Conservation (phyloP, 1,284 basidiomycete species). For the Ustilago cynodontis region DNA sequence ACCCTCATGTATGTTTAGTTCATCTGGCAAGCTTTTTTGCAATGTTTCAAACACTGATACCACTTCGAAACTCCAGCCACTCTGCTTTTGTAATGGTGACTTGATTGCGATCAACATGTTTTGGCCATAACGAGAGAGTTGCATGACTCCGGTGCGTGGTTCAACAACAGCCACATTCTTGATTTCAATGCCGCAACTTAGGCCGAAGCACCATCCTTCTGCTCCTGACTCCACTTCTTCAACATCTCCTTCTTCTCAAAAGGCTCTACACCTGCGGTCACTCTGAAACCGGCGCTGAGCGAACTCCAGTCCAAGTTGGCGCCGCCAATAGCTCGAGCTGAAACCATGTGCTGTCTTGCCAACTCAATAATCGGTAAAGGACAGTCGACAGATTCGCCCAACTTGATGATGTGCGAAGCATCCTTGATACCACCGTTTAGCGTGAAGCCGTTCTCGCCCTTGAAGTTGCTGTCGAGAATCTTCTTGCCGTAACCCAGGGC, state of each 20-base stretch:
- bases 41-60: conserved; percentile 7
- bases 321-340: conserved; percentile 75
- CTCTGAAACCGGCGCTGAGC: conserved; percentile 77
- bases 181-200: neutral
- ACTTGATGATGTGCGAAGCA: conserved; percentile 70
- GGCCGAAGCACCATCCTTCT: conserved; percentile 1
- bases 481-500: conserved; percentile 61
- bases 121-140: neutral
- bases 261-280: conserved; percentile 78
- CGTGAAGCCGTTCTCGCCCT: conserved; percentile 83
- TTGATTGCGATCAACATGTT: neutral
- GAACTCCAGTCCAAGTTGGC: conserved; percentile 79
- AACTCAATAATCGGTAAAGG: conserved; percentile 77
- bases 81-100: neutral
- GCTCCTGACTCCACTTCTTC: conserved; percentile 44
- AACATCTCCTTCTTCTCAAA: conserved; percentile 71
- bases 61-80: neutral
- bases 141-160: neutral
- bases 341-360: conserved; percentile 50
- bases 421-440: conserved; percentile 90
- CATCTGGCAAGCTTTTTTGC: neutral
- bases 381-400: conserved; percentile 76
- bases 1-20: conserved; percentile 23
- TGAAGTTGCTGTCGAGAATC: conserved; percentile 80
- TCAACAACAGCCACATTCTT: too few relatives aligned